Evolutionary conservation across 805 yeast species (phyloP).

Genomic region (Komagataella phaffii): DNA sequence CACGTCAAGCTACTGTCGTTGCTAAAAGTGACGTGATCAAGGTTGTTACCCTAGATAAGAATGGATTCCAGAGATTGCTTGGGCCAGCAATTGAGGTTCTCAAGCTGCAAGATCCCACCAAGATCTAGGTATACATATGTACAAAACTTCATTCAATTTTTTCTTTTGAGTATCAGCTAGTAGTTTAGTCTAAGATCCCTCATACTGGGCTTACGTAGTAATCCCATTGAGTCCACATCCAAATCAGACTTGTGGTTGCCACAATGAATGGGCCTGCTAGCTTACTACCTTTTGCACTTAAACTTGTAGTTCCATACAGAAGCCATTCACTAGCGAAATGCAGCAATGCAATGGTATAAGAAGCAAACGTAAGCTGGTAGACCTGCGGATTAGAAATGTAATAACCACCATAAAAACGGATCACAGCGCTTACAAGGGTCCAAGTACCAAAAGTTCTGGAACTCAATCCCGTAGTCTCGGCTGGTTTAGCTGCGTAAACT

Average conservation of each 20-base stretch:
- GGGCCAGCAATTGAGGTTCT: constrained; percentile 91
- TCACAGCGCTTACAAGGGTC: constrained; percentile 79
- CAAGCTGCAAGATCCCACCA: constrained; percentile 76
- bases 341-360: constrained; percentile 68
- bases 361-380: constrained; percentile 65
- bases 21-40: constrained; percentile 58
- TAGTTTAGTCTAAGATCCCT: neutral
- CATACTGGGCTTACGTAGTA: constrained; percentile 26
- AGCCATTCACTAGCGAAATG: constrained; percentile 85
- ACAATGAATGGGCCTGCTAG: constrained; percentile 82
- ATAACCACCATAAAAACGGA: constrained; percentile 82
- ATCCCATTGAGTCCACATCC: constrained; percentile 71
- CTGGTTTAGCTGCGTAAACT: constrained; percentile 60
- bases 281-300: constrained; percentile 66
- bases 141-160: neutral
- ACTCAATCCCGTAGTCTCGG: constrained; percentile 46
- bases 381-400: constrained; percentile 55
- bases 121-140: constrained; percentile 6
- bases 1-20: constrained; percentile 87
- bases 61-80: constrained; percentile 84
- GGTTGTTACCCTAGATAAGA: constrained; percentile 85
- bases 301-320: constrained; percentile 39
- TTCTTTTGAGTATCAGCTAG: neutral
- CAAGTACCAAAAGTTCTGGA: constrained; percentile 99
- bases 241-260: constrained; percentile 52